Base-by-base conservation (phyloP, 441 rosid genomes). In the Populus hybrid region DNA sequence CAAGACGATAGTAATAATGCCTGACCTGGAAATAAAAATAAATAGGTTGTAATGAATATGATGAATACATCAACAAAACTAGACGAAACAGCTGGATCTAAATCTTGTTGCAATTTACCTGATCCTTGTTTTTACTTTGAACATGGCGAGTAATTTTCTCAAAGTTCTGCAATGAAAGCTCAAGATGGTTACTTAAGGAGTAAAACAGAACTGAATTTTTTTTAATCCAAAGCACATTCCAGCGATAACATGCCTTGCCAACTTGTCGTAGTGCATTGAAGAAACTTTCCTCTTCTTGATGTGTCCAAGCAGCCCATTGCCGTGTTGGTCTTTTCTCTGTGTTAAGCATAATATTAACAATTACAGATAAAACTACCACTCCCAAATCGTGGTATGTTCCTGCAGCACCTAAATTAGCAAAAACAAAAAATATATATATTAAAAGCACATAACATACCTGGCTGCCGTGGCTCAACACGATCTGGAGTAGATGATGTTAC, bases 251-350 rank as follows among this genome's bases (percentile, higher is more conserved):
- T 82, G 84, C 98, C 97, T 96, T 96, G 82, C 99, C 99, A 86
- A 93, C 97, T 92, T 94, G 99, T 74, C 98, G 96, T 81, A 96
- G 85, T 26, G 99, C 99, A 80, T 91, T 88, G 87, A 96, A 96
- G 87, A 96, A 96, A 84, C 96, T 90, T 86, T 94, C 98, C 82
- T 96, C 98, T 88, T 96, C 99, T 86, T 94, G 90, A 75, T 90
- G 98, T 66, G 99, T 96, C 99, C 99, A 96, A 78, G 99, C 99
- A 85, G 98, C 98, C 99, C 99, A 96, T 76, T 96, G 98, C 75
- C 99, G 83, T 30, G 98, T 96, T 34, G 97, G 90, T 82, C 82
- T 94, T 85, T 93, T 96, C 35, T 81, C 99, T 93, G 88, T 84
- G 83, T 77, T 71, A 69, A 20, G 7, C 34, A 23, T 23, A 21